Conservation (phyloP, 2,329 filamentous ascomycete species). For the Cercospora brassicicola region DNA sequence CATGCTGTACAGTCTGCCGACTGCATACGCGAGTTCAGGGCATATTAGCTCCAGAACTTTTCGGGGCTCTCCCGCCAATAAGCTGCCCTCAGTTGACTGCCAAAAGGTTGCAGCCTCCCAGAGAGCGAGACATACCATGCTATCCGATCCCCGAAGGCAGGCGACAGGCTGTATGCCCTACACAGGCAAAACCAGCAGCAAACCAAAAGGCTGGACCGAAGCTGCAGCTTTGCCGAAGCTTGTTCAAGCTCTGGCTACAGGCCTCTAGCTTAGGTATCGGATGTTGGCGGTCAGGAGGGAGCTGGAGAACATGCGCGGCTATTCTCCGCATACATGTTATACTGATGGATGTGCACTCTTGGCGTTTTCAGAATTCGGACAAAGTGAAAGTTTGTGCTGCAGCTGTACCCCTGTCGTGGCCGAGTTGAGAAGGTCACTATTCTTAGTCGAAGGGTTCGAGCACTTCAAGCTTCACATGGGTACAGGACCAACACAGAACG, state of each 20-base stretch:
- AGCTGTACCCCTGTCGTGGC: background rate
- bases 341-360: background rate
- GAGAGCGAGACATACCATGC: too few species aligned
- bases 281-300: background rate
- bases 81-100: too few species aligned
- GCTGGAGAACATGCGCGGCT: background rate
- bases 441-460: background rate
- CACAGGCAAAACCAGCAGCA: background rate
- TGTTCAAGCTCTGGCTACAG: background rate
- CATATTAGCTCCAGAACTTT: too few species aligned
- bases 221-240: background rate
- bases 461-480: background rate
- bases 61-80: too few species aligned
- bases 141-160: too few species aligned
- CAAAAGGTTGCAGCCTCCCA: too few species aligned
- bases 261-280: background rate
- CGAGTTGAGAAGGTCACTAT: background rate
- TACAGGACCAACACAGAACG: background rate
- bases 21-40: too few species aligned
- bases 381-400: background rate
- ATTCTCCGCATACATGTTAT: background rate
- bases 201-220: background rate
- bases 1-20: too few species aligned
- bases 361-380: background rate
- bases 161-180: background rate